Evolutionary conservation across 768 basidiomycete species (phyloP).

Genomic region (Collybia sp.): DNA sequence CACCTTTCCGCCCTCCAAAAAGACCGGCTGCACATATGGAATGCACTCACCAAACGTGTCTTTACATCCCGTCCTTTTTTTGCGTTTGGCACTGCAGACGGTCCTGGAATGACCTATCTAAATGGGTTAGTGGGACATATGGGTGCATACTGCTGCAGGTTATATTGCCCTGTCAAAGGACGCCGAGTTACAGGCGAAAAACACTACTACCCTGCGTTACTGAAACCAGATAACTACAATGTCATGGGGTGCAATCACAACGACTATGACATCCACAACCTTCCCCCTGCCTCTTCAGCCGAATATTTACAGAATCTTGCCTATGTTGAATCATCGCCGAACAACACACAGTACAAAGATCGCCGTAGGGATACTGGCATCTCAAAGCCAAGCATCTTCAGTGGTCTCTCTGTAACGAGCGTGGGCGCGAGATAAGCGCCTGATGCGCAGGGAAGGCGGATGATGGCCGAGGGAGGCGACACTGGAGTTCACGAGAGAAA

Average conservation of each 20-base stretch:
- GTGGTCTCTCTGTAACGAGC: conserved; percentile 18
- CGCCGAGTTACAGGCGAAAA: conserved; percentile 13
- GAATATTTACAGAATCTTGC: conserved; percentile 8
- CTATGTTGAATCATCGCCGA: conserved; percentile 9
- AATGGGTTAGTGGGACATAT: conserved; percentile 22
- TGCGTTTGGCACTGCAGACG: conserved; percentile 19
- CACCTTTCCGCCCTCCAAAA: conserved; percentile 25
- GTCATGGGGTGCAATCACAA: conserved; percentile 16
- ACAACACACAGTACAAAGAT: conserved; percentile 11
- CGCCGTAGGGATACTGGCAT: conserved; percentile 24
- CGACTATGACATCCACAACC: conserved; percentile 7
- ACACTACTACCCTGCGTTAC: conserved; percentile 22
- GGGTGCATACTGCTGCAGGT: conserved; percentile 23
- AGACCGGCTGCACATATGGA: conserved; percentile 26
- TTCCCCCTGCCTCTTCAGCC: neutral
- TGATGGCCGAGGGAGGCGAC: too few relatives aligned
- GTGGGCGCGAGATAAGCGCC: too few relatives aligned
- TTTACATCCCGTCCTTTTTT: conserved; percentile 15
- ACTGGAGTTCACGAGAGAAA: too few relatives aligned
- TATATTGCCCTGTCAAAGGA: conserved; percentile 19
- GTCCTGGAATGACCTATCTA: conserved; percentile 16
- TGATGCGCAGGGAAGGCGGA: too few relatives aligned
- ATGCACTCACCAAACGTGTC: conserved; percentile 11
- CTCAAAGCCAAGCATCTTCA: conserved; percentile 29
- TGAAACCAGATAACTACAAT: conserved; percentile 18